Evolutionary conservation across 805 yeast genomes (phyloP), one percentile per base, ranked within the genome.

Genomic region (Starmerella vaccinii): DNA sequence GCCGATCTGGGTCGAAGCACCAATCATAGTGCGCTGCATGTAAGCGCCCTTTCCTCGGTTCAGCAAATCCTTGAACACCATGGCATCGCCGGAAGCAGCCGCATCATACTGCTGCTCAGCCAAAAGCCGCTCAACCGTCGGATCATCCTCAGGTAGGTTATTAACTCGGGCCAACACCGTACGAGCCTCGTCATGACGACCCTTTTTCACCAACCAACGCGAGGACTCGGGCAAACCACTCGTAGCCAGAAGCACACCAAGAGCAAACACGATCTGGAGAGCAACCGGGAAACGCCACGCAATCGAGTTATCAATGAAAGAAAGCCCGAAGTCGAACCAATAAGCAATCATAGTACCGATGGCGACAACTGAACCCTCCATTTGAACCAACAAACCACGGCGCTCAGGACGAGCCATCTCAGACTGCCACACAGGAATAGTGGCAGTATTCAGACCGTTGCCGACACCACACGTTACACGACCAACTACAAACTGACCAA

Each of bases 161-260:
- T 49, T 63, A 53, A 75, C 71, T 61, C 77, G 69, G 61, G 75
- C 73, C 54, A 76, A 73, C 46, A 80, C 73, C 49, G 73, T 76
- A 49, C 60, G 56, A 21, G 65, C 69, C 50, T 66, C 69, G 65
- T 69, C 62, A 71, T 71, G 53, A 66, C 75, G 57, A 62, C 82
- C 82, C 58, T 82, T 79, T 60, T 79, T 79, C 10, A 90, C 85
- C 61, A 77, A 80, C 70, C 76, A 89, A 55, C 97, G 73, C 0
- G 96, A 96, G 42, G 90, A 79, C 66, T 89, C 97, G 1, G 97
- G 97, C 23, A 89, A 68, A 40, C 78, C 75, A 39, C 77, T 60
- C 37, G 71, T 62, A 27, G 72, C 68, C 18, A 44, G 66, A 47
- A 53, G 81, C 78, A 84, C 70, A 46, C 81, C 64, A 40, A 83